Evolutionary conservation across 164 flowering plant genomes (phyloP).

Genomic region (Nelumbo lutea): DNA sequence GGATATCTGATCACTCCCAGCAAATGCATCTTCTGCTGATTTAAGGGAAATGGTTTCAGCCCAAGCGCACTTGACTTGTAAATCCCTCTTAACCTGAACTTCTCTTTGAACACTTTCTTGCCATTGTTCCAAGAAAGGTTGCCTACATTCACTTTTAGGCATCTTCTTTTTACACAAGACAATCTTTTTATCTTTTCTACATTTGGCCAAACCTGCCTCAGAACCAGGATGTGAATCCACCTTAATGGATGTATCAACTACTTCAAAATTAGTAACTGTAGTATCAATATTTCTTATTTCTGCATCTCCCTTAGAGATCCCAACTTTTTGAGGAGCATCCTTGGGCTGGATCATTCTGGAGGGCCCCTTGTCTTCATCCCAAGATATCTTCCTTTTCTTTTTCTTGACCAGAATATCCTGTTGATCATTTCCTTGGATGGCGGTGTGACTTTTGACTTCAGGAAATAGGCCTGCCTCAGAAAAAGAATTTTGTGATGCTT

Average conservation of each 20-base stretch:
- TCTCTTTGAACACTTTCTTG: constrained; percentile 12
- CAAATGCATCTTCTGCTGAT: constrained; percentile 11
- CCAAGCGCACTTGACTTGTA: constrained; percentile 4
- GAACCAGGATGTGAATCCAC: constrained; percentile 7
- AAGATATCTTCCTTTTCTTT: constrained; percentile 28
- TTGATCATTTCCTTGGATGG: constrained; percentile 10
- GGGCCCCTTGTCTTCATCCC: constrained; percentile 27
- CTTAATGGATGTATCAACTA: constrained; percentile 16
- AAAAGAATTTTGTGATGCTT: constrained; percentile 17
- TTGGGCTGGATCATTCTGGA: constrained; percentile 11
- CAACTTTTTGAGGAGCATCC: constrained; percentile 14
- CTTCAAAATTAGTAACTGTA: constrained; percentile 13
- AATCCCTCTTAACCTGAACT: constrained; percentile 12
- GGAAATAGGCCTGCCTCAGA: constrained; percentile 10
- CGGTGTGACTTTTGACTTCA: constrained; percentile 14
- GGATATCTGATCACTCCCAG: constrained; percentile 14
- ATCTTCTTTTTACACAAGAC: constrained; percentile 22
- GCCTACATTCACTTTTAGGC: constrained; percentile 18
- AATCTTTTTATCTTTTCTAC: constrained; percentile 12
- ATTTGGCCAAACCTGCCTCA: constrained; percentile 10
- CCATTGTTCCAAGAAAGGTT: constrained; percentile 11
- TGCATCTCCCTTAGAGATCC: constrained; percentile 14
- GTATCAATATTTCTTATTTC: constrained; percentile 3
- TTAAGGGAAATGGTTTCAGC: constrained; percentile 9
- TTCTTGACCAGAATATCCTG: constrained; percentile 13